A percentile compares a stretch with the other conserved stretches of the same genome.
These are phyloP conservation scores for Cadophora sp. DNA, from an alignment of 2,329 filamentous ascomycete species.

Conservation along the genomic window DNA sequence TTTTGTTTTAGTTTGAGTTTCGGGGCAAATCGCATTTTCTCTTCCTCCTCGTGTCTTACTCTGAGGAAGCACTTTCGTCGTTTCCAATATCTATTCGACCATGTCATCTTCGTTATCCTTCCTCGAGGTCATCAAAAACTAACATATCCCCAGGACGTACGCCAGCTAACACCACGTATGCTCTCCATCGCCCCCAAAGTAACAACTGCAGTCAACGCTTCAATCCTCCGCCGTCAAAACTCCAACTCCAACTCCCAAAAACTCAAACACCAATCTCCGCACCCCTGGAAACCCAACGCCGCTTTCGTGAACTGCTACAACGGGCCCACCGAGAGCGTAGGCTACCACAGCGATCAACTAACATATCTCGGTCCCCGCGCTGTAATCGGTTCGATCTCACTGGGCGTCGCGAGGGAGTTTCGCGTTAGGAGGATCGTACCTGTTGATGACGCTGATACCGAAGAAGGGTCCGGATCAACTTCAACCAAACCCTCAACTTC, in stretches of 20 bases:
- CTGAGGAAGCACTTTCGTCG: no score
- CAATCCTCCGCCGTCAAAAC: constrained; percentile 75
- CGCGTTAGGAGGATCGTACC: constrained; percentile 80
- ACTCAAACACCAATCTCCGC: constrained; percentile 76
- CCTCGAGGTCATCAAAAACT: neutral
- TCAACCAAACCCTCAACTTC: neutral
- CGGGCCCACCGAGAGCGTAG: constrained; percentile 81
- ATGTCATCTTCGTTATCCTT: no score
- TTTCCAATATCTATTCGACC: no score
- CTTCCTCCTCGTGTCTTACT: no score
- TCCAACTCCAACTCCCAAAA: constrained; percentile 71
- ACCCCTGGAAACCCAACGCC: constrained; percentile 82
- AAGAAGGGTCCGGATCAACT: neutral
- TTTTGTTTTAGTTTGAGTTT: neutral
- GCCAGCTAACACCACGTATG: constrained; percentile 78
- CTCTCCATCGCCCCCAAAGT: constrained; percentile 72
- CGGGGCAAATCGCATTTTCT: no score
- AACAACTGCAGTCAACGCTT: constrained; percentile 75
- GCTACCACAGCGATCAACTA: constrained; percentile 91
- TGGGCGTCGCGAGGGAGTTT: constrained; percentile 94
- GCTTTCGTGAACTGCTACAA: constrained; percentile 95
- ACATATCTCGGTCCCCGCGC: constrained; percentile 91
- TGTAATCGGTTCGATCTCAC: constrained; percentile 86
- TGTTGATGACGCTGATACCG: constrained; percentile 49
- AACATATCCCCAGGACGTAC: constrained; percentile 64